These are phyloP conservation scores for Sporothrix protearum DNA, from an alignment of 2,329 filamentous ascomycete species.

Conservation along the genomic window DNA sequence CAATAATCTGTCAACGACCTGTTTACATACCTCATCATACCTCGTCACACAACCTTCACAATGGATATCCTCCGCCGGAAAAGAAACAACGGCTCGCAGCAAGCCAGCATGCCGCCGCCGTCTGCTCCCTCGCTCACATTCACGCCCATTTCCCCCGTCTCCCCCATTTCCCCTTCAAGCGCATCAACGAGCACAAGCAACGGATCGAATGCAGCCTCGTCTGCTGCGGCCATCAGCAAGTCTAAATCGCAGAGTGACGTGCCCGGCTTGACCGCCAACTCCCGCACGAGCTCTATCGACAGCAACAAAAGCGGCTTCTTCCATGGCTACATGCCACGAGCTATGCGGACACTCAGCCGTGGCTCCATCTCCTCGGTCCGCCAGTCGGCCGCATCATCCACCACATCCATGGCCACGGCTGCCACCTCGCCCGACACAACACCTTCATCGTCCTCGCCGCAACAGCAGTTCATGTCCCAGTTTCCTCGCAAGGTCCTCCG, in stretches of 20 bases:
- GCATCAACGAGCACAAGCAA: not conserved
- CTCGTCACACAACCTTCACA: not conserved
- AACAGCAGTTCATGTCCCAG: constrained; percentile 21
- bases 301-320: constrained; percentile 31
- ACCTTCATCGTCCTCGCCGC: constrained; percentile 15
- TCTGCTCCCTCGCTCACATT: constrained; percentile 17
- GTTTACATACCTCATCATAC: not conserved
- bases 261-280: constrained; percentile 24
- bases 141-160: constrained; percentile 1
- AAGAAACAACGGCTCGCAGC: constrained; percentile 15
- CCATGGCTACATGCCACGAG: constrained; percentile 27
- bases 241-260: constrained; percentile 27
- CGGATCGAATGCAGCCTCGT: not conserved
- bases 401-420: constrained; percentile 17
- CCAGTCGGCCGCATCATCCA: constrained; percentile 17
- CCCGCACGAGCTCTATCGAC: constrained; percentile 31
- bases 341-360: constrained; percentile 31
- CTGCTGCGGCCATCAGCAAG: constrained; percentile 16
- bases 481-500: constrained; percentile 28
- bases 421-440: constrained; percentile 24
- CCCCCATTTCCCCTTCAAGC: not conserved
- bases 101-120: constrained; percentile 11
- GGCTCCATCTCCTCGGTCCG: constrained; percentile 26
- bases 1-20: not conserved
- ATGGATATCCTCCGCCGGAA: constrained; percentile 27